Percentiles rank a stretch among this genome's conserved stretches.
Conservation (phyloP, 2,329 filamentous ascomycete genomes). For the Fusarium sp. region DNA sequence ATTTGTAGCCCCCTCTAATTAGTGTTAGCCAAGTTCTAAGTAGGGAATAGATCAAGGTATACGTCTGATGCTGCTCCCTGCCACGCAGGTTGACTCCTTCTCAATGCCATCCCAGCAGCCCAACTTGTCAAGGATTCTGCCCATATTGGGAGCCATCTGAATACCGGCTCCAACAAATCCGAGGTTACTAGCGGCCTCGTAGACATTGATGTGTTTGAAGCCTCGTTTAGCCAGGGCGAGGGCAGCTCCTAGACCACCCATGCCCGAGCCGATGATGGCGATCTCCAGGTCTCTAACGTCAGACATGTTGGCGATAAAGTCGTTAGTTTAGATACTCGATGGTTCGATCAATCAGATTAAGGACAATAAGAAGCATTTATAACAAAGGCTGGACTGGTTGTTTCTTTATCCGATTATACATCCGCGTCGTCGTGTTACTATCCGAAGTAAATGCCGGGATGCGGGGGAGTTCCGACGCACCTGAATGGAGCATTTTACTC, state of each 20-base stretch:
- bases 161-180: slow-evolving; percentile 80
- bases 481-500: slow-evolving; percentile 15
- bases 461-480: slow-evolving; percentile 29
- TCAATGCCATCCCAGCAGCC: slow-evolving; percentile 78
- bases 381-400: slow-evolving; percentile 15
- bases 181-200: slow-evolving; percentile 41
- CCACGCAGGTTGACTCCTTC: slow-evolving; percentile 38
- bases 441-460: slow-evolving; percentile 38
- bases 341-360: neutral
- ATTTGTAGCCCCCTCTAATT: slow-evolving; percentile 74
- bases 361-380: neutral
- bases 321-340: no score
- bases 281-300: slow-evolving; percentile 35
- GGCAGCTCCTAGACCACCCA: slow-evolving; percentile 55
- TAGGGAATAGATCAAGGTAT: neutral
- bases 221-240: slow-evolving; percentile 50
- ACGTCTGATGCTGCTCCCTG: slow-evolving; percentile 47
- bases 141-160: slow-evolving; percentile 86
- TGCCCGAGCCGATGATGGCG: slow-evolving; percentile 47
- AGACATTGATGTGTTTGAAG: slow-evolving; percentile 42
- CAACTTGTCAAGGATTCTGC: slow-evolving; percentile 77
- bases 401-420: slow-evolving; percentile 32
- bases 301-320: slow-evolving; percentile 20
- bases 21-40: neutral
- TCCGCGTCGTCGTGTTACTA: neutral